Conservation (phyloP, 108 stramenopile genomes). For the Nannochloropsis gaditana region DNA sequence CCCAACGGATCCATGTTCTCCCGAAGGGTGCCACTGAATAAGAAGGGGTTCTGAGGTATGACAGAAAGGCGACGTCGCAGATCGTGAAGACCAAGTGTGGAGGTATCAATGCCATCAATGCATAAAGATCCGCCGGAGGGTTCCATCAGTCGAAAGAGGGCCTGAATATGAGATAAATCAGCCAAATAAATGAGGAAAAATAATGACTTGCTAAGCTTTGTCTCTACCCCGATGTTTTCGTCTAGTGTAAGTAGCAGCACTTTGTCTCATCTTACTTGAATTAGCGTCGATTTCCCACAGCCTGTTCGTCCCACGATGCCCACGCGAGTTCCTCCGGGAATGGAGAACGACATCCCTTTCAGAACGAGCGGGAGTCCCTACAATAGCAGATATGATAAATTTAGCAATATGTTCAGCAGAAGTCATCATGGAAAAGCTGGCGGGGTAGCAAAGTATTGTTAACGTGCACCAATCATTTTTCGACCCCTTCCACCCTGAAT, state of each 20-base stretch:
- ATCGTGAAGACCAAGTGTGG: constrained; percentile 67
- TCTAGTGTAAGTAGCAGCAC: too few species aligned
- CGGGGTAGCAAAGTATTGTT: not conserved
- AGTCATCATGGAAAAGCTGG: not conserved
- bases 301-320: constrained; percentile 48
- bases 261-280: constrained; percentile 35
- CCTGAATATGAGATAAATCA: constrained; percentile 17
- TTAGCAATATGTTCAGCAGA: not conserved
- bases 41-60: constrained; percentile 83
- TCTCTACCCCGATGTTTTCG: too few species aligned
- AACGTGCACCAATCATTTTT: too few species aligned
- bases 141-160: constrained; percentile 76
- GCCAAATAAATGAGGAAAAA: not conserved
- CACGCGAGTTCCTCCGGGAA: constrained; percentile 38
- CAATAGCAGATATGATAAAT: not conserved
- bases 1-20: constrained; percentile 89
- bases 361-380: constrained; percentile 44
- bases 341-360: constrained; percentile 49
- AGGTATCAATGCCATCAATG: constrained; percentile 81
- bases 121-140: constrained; percentile 58
- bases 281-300: constrained; percentile 28
- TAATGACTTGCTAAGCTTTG: not conserved
- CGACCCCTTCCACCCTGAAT: too few species aligned
- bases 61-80: constrained; percentile 74
- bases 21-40: constrained; percentile 82